A percentile compares a stretch with the other conserved stretches of the same genome.
Evolutionary conservation across 2,329 filamentous ascomycete species (phyloP).

Genomic region (Pyrenophora graminea): DNA sequence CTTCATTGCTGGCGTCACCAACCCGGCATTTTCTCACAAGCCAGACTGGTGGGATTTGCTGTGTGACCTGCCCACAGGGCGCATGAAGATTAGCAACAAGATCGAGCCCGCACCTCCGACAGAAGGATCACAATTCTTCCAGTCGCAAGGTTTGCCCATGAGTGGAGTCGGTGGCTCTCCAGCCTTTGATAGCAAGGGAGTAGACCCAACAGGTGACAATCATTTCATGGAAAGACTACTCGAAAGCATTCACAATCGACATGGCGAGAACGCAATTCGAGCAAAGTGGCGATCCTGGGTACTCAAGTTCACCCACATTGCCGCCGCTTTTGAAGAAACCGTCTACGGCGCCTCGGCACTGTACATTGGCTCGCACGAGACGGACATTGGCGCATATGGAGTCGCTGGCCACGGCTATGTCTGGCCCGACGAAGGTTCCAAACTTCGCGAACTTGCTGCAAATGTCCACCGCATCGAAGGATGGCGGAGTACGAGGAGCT

Average conservation of each 20-base stretch:
- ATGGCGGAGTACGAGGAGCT: slow-evolving; percentile 93
- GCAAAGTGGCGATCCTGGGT: slow-evolving; percentile 95
- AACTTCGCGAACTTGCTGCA: slow-evolving; percentile 83
- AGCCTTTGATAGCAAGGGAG: slow-evolving; percentile 40
- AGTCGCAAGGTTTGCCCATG: slow-evolving; percentile 63
- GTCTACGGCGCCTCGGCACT: slow-evolving; percentile 93
- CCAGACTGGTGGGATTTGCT: slow-evolving; percentile 98
- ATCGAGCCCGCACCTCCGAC: slow-evolving; percentile 81
- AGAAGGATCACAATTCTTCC: slow-evolving; percentile 85
- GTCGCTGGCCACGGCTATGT: slow-evolving; percentile 89
- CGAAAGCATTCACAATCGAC: slow-evolving; percentile 79
- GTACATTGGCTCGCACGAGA: slow-evolving; percentile 78
- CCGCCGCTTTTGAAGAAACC: slow-evolving; percentile 91
- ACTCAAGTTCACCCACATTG: slow-evolving; percentile 88
- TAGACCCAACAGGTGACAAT: slow-evolving; percentile 81
- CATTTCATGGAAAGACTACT: slow-evolving; percentile 88
- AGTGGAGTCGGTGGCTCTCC: slow-evolving; percentile 26
- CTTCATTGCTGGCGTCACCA: slow-evolving; percentile 97
- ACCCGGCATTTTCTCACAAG: slow-evolving; percentile 92
- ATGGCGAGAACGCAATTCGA: slow-evolving; percentile 83
- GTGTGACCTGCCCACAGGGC: slow-evolving; percentile 87
- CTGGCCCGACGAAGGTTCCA: slow-evolving; percentile 82
- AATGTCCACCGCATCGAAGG: slow-evolving; percentile 94
- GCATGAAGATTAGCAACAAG: slow-evolving; percentile 90
- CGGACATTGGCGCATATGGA: slow-evolving; percentile 51